These are phyloP conservation scores for Scedosporium minutisporum DNA, from an alignment of 2,329 filamentous ascomycete genomes.

Conservation along the genomic window DNA sequence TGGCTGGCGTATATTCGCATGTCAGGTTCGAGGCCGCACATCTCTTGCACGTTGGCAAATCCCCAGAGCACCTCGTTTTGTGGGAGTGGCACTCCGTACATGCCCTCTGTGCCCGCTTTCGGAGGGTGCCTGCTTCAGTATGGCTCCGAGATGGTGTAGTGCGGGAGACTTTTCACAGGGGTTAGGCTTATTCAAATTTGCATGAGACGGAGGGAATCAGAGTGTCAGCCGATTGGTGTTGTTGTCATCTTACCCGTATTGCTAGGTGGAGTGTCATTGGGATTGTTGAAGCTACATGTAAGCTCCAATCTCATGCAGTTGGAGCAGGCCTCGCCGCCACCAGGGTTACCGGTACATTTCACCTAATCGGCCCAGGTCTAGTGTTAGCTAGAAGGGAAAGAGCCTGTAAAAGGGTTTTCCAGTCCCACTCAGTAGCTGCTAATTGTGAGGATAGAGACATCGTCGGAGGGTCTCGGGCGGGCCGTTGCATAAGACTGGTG, in stretches of 20 bases:
- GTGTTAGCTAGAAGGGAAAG: slow-evolving; percentile 4
- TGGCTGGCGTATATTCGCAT: slow-evolving; percentile 30
- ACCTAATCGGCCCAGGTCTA: slow-evolving; percentile 18
- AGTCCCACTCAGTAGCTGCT: too few species aligned
- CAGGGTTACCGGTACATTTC: slow-evolving; percentile 30
- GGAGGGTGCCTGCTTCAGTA: slow-evolving; percentile 31
- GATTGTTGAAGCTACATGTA: slow-evolving; percentile 22
- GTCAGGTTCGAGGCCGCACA: slow-evolving; percentile 23
- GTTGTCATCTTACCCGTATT: slow-evolving; percentile 7
- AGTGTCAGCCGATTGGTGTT: background rate
- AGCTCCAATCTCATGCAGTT: slow-evolving; percentile 28
- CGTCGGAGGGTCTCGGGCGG: background rate
- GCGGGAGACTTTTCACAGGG: slow-evolving; percentile 11
- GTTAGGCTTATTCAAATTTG: slow-evolving; percentile 1
- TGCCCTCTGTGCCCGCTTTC: slow-evolving; percentile 31
- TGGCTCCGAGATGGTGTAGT: slow-evolving; percentile 29
- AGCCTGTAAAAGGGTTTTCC: too few species aligned
- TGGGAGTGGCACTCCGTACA: slow-evolving; percentile 31
- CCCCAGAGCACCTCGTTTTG: slow-evolving; percentile 34
- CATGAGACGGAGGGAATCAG: too few species aligned
- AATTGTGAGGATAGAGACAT: too few species aligned
- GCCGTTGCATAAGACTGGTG: background rate
- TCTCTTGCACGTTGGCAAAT: slow-evolving; percentile 27
- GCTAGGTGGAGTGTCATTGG: slow-evolving; percentile 2
- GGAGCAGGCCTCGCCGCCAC: slow-evolving; percentile 22